Percentiles rank a stretch among this genome's conserved stretches.
Conservation (phyloP, 2,329 filamentous ascomycete species). For the Talaromyces verruculosus region DNA sequence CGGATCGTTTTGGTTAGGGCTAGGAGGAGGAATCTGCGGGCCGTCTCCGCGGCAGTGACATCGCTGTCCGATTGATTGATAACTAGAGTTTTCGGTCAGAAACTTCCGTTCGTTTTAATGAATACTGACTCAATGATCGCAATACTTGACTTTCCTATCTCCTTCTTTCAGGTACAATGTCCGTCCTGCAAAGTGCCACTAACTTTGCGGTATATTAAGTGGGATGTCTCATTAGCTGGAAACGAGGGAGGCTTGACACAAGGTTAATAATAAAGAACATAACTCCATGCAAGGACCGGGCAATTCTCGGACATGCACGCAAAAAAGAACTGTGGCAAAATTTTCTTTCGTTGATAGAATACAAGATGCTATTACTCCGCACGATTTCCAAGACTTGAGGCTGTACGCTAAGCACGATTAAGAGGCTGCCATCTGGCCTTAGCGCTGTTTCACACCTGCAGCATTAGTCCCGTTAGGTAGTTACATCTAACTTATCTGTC, state of each 20-base stretch:
- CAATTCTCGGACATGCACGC: not conserved
- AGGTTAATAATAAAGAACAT: not conserved
- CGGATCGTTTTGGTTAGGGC: not conserved
- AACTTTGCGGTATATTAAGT: not conserved
- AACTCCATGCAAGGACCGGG: not conserved
- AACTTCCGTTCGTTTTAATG: not conserved
- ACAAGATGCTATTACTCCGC: not conserved
- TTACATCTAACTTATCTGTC: constrained; percentile 7
- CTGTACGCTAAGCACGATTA: not conserved
- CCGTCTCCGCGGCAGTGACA: not conserved
- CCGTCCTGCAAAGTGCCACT: constrained; percentile 2
- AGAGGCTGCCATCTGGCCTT: constrained; percentile 3
- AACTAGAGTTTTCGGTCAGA: not conserved
- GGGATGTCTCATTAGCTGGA: not conserved
- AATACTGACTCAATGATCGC: not conserved
- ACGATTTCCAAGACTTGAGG: not conserved
- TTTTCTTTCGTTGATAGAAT: not conserved
- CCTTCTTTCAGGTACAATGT: constrained; percentile 7
- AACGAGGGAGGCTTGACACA: not conserved
- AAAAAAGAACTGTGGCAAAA: too few relatives aligned
- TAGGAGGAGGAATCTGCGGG: not conserved
- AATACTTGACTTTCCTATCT: not conserved
- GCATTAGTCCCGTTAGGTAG: not conserved
- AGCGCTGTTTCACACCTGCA: constrained; percentile 12
- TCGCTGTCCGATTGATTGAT: not conserved